Base-by-base conservation (phyloP, 805 yeast species). In the Yamadazyma olivae region DNA sequence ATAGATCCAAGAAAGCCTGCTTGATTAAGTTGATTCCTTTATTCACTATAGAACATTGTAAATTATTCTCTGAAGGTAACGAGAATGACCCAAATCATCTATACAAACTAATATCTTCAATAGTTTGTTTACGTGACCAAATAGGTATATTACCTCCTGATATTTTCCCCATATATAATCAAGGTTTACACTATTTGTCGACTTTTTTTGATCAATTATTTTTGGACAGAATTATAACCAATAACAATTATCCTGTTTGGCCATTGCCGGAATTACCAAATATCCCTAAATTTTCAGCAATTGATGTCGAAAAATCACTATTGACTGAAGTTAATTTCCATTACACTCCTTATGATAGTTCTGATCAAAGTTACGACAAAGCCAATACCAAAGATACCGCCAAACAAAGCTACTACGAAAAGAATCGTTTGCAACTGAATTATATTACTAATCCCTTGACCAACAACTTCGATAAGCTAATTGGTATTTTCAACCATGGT, bases 111-210 rank as follows among this genome's bases (percentile, higher is more conserved):
- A 79, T 90, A 1, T 86, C 95, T 1, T 88, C 95, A 1, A 72
- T 83, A 14, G 95, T 89, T 3, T 86, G 89, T 20, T 59, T 88
- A 34, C 65, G 96, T 49, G 95, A 84, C 45, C 71, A 81, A 40
- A 88, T 83, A 10, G 98, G 98, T 6, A 74, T 75, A 32, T 56
- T 91, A 29, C 93, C 96, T 2, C 82, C 88, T 0, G 93, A 81
- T 50, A 56, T 88, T 32, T 71, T 84, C 53, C 90, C 93, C 12
- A 75, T 85, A 15, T 87, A 83, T 56, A 67, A 77, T 26, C 81
- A 80, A 45, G 74, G 81, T 39, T 67, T 89, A 44, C 67, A 69
- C 5, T 84, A 77, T 49, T 64, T 90, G 34, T 60, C 67, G 1
- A 71, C 71, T 25, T 88, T 90, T 80, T 64, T 87, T 22, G 67